Evolutionary conservation across 179 eudicot genomes (phyloP), one percentile per base, ranked within the genome.

Genomic region (Silene vulgaris): DNA sequence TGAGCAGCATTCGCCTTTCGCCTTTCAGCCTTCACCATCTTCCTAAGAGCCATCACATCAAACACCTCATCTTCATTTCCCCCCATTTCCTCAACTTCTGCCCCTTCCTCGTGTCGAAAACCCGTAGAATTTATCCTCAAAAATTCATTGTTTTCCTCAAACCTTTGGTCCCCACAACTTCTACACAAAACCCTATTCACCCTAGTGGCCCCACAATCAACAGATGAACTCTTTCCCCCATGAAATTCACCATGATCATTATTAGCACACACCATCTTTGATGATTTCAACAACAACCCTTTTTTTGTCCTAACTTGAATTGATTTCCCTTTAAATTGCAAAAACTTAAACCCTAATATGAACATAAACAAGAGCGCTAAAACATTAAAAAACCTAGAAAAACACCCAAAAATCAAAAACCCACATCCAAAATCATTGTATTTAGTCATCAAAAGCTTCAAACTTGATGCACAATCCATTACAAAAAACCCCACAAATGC

Each of bases 11-110:
- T 74, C 0, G 85, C 89, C 73, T 81, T 73, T 26, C 60, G 26
- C 74, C 86, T 88, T 77, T 89, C 86, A 21, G 60, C 76, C 76
- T 85, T 90, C 20, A 90, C 83, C 89, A 94, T 69, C 45, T 84
- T 84, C 35, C 92, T 88, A 79, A 94, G 76, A 4, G 74, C 21
- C 83, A 82, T 68, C 43, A 84, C 84, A 72, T 88, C 87, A 67
- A 83, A 81, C 78, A 77, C 77, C 29, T 83, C 83, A 75, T 87
- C 93, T 70, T 80, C 93, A 70, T 2, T 35, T 35, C 77, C 75
- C 68, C 40, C 28, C 29, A 68, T 52, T 65, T 75, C 89, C 72
- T 30, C 48, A 29, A 68, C 59, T 50, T 72, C 82, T 19, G 45
- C 79, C 66, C 57, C 80, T 29, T 54, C 78, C 0, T 65, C 84